Percentiles rank a stretch among this genome's conserved stretches.
Evolutionary conservation across 257 asterid genomes (phyloP).

Genomic region (Ajuga chamaepitys): DNA sequence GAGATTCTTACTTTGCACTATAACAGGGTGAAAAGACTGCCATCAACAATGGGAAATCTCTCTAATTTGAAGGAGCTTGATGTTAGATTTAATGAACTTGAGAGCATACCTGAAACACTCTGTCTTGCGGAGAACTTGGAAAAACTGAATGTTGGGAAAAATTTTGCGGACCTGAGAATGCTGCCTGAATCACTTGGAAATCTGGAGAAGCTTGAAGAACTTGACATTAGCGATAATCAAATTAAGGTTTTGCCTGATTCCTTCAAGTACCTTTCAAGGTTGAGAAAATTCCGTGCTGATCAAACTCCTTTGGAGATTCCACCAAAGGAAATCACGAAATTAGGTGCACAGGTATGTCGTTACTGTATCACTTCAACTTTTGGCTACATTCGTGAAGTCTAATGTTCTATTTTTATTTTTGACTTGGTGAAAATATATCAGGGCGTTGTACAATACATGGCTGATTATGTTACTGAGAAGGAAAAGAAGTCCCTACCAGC

Average conservation of each 20-base stretch:
- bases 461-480: constrained; percentile 37
- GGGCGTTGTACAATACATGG: constrained; percentile 73
- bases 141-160: constrained; percentile 59
- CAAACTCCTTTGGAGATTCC: constrained; percentile 74
- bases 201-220: constrained; percentile 66
- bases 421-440: constrained; percentile 1
- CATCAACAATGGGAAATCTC: constrained; percentile 57
- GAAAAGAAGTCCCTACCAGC: constrained; percentile 20
- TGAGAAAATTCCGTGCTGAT: constrained; percentile 47
- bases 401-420: neutral
- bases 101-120: constrained; percentile 56
- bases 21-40: constrained; percentile 53
- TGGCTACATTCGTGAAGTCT: neutral
- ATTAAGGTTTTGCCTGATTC: constrained; percentile 65
- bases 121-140: constrained; percentile 34
- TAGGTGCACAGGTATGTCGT: constrained; percentile 60
- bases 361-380: neutral
- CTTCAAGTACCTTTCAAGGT: constrained; percentile 44
- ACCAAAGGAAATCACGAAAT: constrained; percentile 38
- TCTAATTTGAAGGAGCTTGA: constrained; percentile 52
- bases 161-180: constrained; percentile 59
- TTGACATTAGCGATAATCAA: constrained; percentile 69
- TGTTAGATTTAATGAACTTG: constrained; percentile 83
- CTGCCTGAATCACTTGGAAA: constrained; percentile 70
- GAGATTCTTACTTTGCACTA: constrained; percentile 73